Evolutionary conservation across 352 stramenopile genomes (phyloP).

Genomic region (Globisporangium alternatum): DNA sequence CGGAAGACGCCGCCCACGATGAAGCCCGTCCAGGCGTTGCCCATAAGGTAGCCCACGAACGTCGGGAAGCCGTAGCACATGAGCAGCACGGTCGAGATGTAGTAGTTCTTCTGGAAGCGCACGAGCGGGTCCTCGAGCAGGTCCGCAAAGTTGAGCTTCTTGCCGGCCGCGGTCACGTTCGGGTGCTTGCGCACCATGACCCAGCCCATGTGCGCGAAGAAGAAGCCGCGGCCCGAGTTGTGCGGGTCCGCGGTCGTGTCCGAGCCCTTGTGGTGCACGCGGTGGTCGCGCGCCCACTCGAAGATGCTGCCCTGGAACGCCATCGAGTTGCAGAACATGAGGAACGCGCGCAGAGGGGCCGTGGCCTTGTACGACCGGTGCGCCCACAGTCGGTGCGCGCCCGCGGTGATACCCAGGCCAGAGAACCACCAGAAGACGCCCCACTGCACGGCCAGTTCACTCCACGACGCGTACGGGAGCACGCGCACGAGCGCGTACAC

Average conservation of each 20-base stretch:
- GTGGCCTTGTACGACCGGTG: conserved; percentile 96
- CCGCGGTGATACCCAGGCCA: conserved; percentile 96
- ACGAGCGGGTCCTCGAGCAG: conserved; percentile 93
- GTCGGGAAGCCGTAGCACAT: conserved; percentile 97
- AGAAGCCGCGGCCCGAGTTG: conserved; percentile 97
- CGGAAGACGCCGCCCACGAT: conserved; percentile 95
- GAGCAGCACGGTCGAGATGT: conserved; percentile 86
- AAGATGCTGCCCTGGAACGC: conserved; percentile 96
- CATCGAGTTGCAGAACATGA: conserved; percentile 99
- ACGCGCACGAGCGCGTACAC: conserved; percentile 71
- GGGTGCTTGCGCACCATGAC: conserved; percentile 98
- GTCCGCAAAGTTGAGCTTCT: conserved; percentile 96
- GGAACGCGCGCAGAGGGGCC: conserved; percentile 87
- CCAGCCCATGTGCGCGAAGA: conserved; percentile 99
- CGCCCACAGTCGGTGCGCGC: conserved; percentile 96
- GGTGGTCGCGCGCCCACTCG: conserved; percentile 98
- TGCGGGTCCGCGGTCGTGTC: conserved; percentile 95
- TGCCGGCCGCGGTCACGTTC: conserved; percentile 80
- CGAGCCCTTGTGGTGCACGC: conserved; percentile 98
- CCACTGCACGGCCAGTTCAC: conserved; percentile 64
- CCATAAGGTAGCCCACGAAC: conserved; percentile 88
- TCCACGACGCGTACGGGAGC: conserved; percentile 39
- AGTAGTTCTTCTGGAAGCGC: conserved; percentile 95
- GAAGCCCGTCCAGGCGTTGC: conserved; percentile 92
- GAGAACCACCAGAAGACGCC: conserved; percentile 61